Conservation (phyloP, 2,329 filamentous ascomycete genomes). For the Alternaria burnsii region DNA sequence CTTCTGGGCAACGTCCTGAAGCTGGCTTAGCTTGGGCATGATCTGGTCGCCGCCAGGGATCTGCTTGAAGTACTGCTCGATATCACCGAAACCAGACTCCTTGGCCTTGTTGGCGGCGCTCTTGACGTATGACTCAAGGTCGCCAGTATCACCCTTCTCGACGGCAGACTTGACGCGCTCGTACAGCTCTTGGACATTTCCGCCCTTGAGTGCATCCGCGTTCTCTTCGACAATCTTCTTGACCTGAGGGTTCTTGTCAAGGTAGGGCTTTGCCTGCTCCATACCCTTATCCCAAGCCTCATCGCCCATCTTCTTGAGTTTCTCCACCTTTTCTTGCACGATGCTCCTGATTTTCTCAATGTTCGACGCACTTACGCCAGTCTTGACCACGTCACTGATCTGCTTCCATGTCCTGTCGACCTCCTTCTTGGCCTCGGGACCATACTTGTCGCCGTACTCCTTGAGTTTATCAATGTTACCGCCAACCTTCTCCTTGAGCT, state of each 20-base stretch:
- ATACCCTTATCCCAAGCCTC: constrained; percentile 76
- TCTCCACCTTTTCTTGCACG: constrained; percentile 73
- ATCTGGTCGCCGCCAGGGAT: constrained; percentile 72
- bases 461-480: constrained; percentile 74
- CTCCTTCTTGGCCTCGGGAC: constrained; percentile 79
- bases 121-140: constrained; percentile 69
- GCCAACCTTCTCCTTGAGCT: constrained; percentile 76
- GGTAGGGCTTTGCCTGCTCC: constrained; percentile 73
- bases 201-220: constrained; percentile 70
- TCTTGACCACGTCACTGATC: constrained; percentile 69
- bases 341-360: constrained; percentile 65
- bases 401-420: constrained; percentile 75
- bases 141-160: constrained; percentile 67
- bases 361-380: constrained; percentile 67
- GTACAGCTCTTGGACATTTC: constrained; percentile 71
- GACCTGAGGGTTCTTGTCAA: constrained; percentile 79
- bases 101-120: constrained; percentile 67
- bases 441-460: constrained; percentile 72
- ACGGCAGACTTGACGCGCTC: constrained; percentile 68
- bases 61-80: constrained; percentile 71
- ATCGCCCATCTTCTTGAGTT: constrained; percentile 73
- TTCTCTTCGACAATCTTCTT: constrained; percentile 79
- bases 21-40: constrained; percentile 69
- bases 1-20: constrained; percentile 71
- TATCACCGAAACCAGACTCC: constrained; percentile 57